Evolutionary conservation across 1,284 basidiomycete species (phyloP).

Genomic region (Cystobasidium pallidum): DNA sequence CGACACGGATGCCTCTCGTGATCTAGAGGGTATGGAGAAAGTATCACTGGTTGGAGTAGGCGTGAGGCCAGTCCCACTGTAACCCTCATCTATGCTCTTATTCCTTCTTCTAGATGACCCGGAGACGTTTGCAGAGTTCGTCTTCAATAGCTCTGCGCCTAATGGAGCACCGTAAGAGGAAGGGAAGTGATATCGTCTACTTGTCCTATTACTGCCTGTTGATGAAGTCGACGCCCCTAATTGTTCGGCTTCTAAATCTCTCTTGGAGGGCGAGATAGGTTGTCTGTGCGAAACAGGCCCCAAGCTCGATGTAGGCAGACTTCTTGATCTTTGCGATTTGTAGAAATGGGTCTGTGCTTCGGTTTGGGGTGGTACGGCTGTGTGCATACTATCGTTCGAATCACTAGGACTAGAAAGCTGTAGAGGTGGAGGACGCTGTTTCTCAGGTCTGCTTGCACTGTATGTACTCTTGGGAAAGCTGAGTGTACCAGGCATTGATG

Average conservation of each 20-base stretch:
- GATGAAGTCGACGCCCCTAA: slow-evolving; percentile 21
- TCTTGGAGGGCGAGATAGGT: slow-evolving; percentile 26
- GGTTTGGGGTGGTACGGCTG: slow-evolving; percentile 17
- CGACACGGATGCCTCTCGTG: slow-evolving; percentile 12
- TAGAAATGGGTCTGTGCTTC: slow-evolving; percentile 22
- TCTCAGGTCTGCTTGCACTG: background rate
- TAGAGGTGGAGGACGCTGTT: slow-evolving; percentile 31
- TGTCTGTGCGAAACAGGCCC: slow-evolving; percentile 15
- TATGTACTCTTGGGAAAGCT: background rate
- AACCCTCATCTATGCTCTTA: slow-evolving; percentile 30
- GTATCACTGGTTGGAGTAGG: slow-evolving; percentile 45
- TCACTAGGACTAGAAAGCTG: background rate
- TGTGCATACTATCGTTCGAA: slow-evolving; percentile 10
- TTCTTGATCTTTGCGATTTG: slow-evolving; percentile 25
- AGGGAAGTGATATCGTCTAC: slow-evolving; percentile 27
- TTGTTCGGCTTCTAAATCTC: slow-evolving; percentile 5
- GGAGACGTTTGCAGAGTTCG: background rate
- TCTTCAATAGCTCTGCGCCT: background rate
- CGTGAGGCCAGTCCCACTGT: slow-evolving; percentile 13
- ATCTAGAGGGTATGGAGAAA: slow-evolving; percentile 47
- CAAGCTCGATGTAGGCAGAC: slow-evolving; percentile 11
- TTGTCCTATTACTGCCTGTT: slow-evolving; percentile 18
- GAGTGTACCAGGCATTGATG: slow-evolving; percentile 14
- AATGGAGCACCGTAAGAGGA: slow-evolving; percentile 6
- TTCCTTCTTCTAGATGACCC: slow-evolving; percentile 2